Evolutionary conservation across 169 alveolate genomes (phyloP).

Genomic region (Cryptosporidium ubiquitum): DNA sequence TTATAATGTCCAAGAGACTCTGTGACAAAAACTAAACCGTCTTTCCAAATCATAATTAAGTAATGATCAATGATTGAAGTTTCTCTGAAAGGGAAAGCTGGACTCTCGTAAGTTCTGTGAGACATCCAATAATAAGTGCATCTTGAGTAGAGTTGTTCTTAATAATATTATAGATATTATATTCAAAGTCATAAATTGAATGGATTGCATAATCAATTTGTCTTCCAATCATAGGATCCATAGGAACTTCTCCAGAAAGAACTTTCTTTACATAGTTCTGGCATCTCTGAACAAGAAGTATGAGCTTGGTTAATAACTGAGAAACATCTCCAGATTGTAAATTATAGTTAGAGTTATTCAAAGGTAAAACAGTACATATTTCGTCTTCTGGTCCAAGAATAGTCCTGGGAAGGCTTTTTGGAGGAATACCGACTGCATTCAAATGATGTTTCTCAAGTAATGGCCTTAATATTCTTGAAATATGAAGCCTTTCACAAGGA

Average conservation of each 20-base stretch:
- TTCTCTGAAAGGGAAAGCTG: constrained; percentile 62
- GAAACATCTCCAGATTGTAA: constrained; percentile 16
- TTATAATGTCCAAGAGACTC: no score
- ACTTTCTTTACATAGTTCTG: constrained; percentile 45
- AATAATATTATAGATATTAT: constrained; percentile 9
- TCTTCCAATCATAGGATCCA: constrained; percentile 57
- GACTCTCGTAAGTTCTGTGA: constrained; percentile 59
- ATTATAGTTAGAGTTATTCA: constrained; percentile 15
- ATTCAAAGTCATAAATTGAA: constrained; percentile 51
- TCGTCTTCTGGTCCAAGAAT: constrained; percentile 71
- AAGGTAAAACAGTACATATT: constrained; percentile 57
- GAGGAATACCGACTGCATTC: constrained; percentile 65
- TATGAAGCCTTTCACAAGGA: constrained; percentile 57
- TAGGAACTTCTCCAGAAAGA: constrained; percentile 13
- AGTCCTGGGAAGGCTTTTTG: constrained; percentile 50
- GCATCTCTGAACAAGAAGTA: constrained; percentile 55
- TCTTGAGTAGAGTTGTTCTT: constrained; percentile 51
- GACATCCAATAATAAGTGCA: constrained; percentile 61
- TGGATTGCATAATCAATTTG: constrained; percentile 68
- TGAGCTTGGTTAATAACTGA: constrained; percentile 25
- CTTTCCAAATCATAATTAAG: neutral
- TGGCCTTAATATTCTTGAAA: constrained; percentile 44
- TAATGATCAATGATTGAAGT: constrained; percentile 40
- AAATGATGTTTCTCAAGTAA: constrained; percentile 59
- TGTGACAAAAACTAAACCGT: no score